Base-by-base conservation (phyloP, 163 green algal genomes). In the Dunaliella salina region DNA sequence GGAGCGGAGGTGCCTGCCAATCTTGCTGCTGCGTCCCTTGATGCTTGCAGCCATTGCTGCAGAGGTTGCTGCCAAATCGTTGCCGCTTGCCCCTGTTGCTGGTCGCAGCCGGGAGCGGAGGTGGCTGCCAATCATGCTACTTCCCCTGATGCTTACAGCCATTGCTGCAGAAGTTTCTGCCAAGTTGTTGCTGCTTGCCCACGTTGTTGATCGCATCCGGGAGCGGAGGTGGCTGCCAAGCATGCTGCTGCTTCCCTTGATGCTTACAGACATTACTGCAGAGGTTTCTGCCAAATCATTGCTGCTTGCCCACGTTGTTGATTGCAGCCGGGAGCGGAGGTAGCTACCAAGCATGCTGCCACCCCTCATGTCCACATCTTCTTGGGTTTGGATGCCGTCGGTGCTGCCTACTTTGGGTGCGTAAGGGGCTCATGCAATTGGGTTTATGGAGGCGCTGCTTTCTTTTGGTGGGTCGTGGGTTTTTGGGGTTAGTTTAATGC, bases 391-490 rank as follows among this genome's bases (percentile, higher is more conserved):
- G 87, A 89, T 40, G 87, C 79, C 0, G 0, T 20, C 15, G 87
- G 87, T 25, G 67, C 40, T 50, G 83, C 87, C 18, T 89, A 89
- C 80, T 89, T 87, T 33, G 84, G 32, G 72, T 81, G 32, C 72
- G 20, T 25, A 81, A 35, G n/a, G 72, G n/a, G 72, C 1, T 34
- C 40, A 81, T 33, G 72, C 17, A 33, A 17, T 80, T 33, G 26
- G 29, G 71, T 80, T 32, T 32, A 32, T 15, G 71, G 25, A 33
- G 11, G 12, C 18, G 25, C 18, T 80, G 15, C 30, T 33, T 20
- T 17, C 17, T 35, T 32, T 80, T 33, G 26, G 29, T 17, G 22
- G 15, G 22, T 8, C 15, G 80, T 30, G 11, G 57, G 80, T 50
- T 25, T 59, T 46, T 59, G 18, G 30, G 33, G 33, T 59, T 29